phyloP scores from a whole-genome alignment of 73 alveolate species.

The Blepharisma japonicum region DNA sequence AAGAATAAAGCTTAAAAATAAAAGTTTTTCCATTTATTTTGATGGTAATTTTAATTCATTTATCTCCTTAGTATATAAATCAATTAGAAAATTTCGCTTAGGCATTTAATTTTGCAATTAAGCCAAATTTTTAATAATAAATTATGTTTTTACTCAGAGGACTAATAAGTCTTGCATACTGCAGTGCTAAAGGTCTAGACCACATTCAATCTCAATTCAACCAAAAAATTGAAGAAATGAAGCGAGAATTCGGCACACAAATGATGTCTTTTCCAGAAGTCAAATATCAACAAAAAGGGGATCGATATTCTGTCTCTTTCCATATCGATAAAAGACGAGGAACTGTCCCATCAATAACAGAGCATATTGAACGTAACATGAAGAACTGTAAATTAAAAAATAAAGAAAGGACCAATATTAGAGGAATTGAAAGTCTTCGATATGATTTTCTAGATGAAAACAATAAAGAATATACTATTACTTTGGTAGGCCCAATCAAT shows the following conservation, averaged over 20 bases:
- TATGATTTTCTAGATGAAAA: slow-evolving; percentile 25
- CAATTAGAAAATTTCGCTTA: not conserved
- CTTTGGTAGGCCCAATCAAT: slow-evolving; percentile 13
- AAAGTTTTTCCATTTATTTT: no score
- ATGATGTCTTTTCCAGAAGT: slow-evolving; percentile 54
- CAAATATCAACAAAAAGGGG: slow-evolving; percentile 29
- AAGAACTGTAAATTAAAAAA: not conserved
- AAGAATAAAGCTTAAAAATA: no score
- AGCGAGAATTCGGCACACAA: slow-evolving; percentile 44
- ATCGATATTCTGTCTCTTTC: not conserved
- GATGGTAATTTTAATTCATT: no score
- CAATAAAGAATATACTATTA: slow-evolving; percentile 18
- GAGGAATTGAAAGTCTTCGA: not conserved
- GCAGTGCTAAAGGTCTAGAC: not conserved
- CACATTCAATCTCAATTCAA: slow-evolving; percentile 27
- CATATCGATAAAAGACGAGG: slow-evolving; percentile 22
- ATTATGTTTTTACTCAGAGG: not conserved
- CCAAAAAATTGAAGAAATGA: slow-evolving; percentile 33
- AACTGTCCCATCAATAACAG: not conserved
- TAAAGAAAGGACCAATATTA: not conserved
- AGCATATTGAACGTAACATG: not conserved
- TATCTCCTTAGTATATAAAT: no score
- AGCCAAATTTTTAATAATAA: not conserved
- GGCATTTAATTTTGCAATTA: not conserved
- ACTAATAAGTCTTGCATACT: not conserved